Evolutionary conservation across 2,329 filamentous ascomycete species (phyloP), one percentile per base, ranked within the genome.

Genomic region (Cordyceps cateniannulata): DNA sequence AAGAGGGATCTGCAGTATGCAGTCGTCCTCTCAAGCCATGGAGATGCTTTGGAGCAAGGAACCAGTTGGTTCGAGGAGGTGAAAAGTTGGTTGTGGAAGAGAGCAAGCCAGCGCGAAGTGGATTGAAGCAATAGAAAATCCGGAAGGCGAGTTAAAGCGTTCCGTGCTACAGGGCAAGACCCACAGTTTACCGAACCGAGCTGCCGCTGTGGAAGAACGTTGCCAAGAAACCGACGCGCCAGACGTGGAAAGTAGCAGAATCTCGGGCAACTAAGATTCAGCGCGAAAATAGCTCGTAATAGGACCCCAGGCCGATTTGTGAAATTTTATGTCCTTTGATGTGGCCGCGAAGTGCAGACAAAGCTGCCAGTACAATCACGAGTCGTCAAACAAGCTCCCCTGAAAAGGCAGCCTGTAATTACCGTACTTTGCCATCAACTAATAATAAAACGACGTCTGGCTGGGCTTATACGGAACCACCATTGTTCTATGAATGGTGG

Each of bases 131-230:
- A 55, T 48, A 40, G 24, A 61, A 60, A 61, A 50, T 55, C 38
- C 59, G 59, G 59, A 61, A 57, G 32, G 5, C 12, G 44, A n/a
- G 59, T 57, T 61, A 61, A 61, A 61, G 59, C 59, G 59, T 25
- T 61, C 59, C 59, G 59, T 12, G 27, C 14, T 51, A 25, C 24
- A 60, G 58, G 58, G 42, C 49, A 48, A 27, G 58, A 16, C 40
- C 58, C 58, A 60, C 27, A 53, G 6, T 29, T 48, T 54, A 47
- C 58, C 50, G 58, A 58, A 27, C 38, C 16, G 14, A 5, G 6
- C 29, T 35, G 12, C 29, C 29, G 6, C 29, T n/a, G 14, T n/a
- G 38, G 38, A 6, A 42, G 38, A 35, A 35, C 32, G 32, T 35
- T 35, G 32, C 32, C 32, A 35, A 42, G 40, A 42, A 42, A 42